A percentile compares a stretch with the other conserved stretches of the same genome.
Conservation (phyloP, 2,329 filamentous ascomycete species). For the Sporothrix luriei region DNA sequence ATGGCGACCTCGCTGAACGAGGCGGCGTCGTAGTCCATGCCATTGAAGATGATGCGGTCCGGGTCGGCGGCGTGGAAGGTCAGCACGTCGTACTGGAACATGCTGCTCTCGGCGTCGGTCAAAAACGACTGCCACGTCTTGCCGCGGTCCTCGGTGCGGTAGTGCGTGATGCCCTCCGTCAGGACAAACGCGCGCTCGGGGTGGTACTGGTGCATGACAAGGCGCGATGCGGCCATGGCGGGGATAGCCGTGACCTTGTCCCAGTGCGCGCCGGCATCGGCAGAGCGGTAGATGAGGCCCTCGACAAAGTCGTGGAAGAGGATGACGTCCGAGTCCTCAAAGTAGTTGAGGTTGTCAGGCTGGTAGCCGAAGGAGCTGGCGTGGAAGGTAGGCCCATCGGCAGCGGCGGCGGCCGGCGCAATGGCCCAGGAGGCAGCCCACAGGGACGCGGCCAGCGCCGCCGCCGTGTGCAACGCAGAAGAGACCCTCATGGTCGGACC, state of each 20-base stretch:
- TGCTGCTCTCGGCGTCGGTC: slow-evolving; percentile 60
- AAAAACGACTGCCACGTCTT: slow-evolving; percentile 78
- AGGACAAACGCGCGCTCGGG: slow-evolving; percentile 77
- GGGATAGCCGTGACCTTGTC: slow-evolving; percentile 64
- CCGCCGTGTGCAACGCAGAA: slow-evolving; percentile 51
- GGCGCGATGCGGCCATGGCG: slow-evolving; percentile 61
- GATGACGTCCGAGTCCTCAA: slow-evolving; percentile 82
- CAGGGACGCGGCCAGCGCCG: slow-evolving; percentile 55
- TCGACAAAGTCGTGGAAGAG: slow-evolving; percentile 69
- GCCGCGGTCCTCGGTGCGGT: slow-evolving; percentile 79
- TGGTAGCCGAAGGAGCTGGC: slow-evolving; percentile 66
- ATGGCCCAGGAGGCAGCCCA: slow-evolving; percentile 30
- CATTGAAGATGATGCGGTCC: slow-evolving; percentile 83
- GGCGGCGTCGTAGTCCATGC: slow-evolving; percentile 66
- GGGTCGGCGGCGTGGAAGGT: slow-evolving; percentile 82
- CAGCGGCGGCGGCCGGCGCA: slow-evolving; percentile 43
- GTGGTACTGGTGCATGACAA: slow-evolving; percentile 79
- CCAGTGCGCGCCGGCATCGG: slow-evolving; percentile 81
- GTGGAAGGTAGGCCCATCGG: slow-evolving; percentile 67
- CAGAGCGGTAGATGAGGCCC: slow-evolving; percentile 72
- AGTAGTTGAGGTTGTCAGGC: slow-evolving; percentile 78
- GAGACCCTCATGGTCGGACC: slow-evolving; percentile 57
- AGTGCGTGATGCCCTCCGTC: slow-evolving; percentile 70
- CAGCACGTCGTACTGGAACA: slow-evolving; percentile 58
- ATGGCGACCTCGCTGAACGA: slow-evolving; percentile 65